These are phyloP conservation scores for Agastache rugosa DNA, from an alignment of 257 asterid species.

Conservation along the genomic window DNA sequence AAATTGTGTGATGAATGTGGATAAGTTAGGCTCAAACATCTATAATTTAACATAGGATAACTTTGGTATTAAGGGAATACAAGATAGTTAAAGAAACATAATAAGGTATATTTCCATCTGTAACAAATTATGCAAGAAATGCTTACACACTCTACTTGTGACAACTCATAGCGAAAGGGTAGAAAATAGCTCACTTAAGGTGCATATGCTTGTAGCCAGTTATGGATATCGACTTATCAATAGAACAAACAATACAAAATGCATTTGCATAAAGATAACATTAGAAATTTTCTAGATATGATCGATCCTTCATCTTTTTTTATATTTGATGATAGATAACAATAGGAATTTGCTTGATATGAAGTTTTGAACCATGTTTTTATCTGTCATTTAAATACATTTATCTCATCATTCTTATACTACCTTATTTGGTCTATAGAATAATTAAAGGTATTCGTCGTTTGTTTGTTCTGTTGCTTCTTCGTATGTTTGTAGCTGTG, in stretches of 20 bases:
- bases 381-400: background rate
- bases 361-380: background rate
- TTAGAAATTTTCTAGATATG: background rate
- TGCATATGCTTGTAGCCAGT: background rate
- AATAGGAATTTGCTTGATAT: background rate
- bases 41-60: too few relatives aligned
- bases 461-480: background rate
- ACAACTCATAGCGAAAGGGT: background rate
- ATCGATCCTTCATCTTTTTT: background rate
- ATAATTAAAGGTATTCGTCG: too few relatives aligned
- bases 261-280: conserved; percentile 8
- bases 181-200: background rate
- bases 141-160: background rate
- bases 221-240: background rate
- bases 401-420: background rate
- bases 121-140: background rate
- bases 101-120: too few relatives aligned
- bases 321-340: conserved; percentile 6
- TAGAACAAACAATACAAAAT: background rate
- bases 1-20: background rate
- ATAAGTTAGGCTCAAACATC: too few relatives aligned
- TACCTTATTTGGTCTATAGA: background rate
- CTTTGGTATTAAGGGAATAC: too few relatives aligned
- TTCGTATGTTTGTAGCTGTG: too few relatives aligned
- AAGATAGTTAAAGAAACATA: too few relatives aligned